phyloP scores from a whole-genome alignment of 2,329 filamentous ascomycete species.

The Neoarthrinium moseri region DNA sequence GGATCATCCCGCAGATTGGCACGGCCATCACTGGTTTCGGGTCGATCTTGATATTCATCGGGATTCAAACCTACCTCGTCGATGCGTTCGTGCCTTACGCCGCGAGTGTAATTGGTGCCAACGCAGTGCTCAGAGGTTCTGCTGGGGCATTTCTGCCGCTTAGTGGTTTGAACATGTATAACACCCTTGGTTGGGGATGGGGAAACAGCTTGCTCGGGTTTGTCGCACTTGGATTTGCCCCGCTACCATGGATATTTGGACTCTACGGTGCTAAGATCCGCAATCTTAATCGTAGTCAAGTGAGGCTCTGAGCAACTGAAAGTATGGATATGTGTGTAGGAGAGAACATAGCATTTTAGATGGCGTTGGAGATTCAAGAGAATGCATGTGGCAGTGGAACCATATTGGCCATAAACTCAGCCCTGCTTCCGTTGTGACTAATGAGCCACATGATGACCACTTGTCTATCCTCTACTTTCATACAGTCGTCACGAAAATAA shows the following conservation, averaged over 20 bases:
- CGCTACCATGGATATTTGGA: slow-evolving; percentile 14
- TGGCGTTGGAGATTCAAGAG: no score
- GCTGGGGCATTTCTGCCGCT: slow-evolving; percentile 17
- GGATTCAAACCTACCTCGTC: slow-evolving; percentile 27
- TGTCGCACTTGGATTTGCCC: slow-evolving; percentile 18
- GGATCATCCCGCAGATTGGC: slow-evolving; percentile 40
- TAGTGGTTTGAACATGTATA: slow-evolving; percentile 17
- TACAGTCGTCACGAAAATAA: no score
- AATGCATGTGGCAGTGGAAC: background rate
- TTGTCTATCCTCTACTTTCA: background rate
- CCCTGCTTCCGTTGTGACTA: no score
- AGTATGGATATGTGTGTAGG: background rate
- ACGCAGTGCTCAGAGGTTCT: slow-evolving; percentile 17
- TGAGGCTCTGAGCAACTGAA: background rate
- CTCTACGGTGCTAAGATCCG: slow-evolving; percentile 5
- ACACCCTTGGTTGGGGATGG: slow-evolving; percentile 22
- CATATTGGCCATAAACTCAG: no score
- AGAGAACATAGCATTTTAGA: slow-evolving; percentile 1
- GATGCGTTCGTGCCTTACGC: slow-evolving; percentile 36
- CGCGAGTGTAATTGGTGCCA: slow-evolving; percentile 20
- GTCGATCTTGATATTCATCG: slow-evolving; percentile 20
- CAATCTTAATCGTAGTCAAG: background rate
- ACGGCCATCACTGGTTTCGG: slow-evolving; percentile 30
- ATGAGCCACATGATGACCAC: no score
- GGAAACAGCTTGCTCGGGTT: slow-evolving; percentile 23